A percentile compares a stretch with the other conserved stretches of the same genome.
Conservation (phyloP, 495 filamentous ascomycete species). For the Neurospora sp. region DNA sequence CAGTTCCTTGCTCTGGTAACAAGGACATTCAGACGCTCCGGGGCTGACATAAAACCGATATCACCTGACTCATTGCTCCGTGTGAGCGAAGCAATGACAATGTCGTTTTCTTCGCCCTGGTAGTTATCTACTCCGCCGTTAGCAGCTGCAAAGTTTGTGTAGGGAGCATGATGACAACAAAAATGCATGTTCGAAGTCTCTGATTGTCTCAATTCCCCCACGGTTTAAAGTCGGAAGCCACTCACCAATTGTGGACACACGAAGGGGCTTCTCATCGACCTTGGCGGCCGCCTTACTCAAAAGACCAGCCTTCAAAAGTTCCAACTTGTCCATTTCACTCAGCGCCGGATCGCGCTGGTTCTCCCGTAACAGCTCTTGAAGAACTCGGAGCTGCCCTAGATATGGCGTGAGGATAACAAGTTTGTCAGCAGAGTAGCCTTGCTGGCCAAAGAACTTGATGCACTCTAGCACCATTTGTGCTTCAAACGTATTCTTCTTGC, state of each 20-base stretch:
- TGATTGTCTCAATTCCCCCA: neutral
- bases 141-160: neutral
- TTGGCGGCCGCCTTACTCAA: constrained; percentile 44
- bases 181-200: neutral
- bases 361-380: constrained; percentile 39
- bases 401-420: constrained; percentile 70
- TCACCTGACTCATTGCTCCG: constrained; percentile 54
- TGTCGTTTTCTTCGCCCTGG: constrained; percentile 71
- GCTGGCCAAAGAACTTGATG: constrained; percentile 63
- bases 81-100: constrained; percentile 58
- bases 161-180: neutral
- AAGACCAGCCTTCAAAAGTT: constrained; percentile 51
- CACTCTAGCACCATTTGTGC: constrained; percentile 55
- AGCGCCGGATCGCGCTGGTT: constrained; percentile 46
- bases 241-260: constrained; percentile 57
- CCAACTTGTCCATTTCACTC: constrained; percentile 60
- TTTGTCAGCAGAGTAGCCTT: constrained; percentile 59
- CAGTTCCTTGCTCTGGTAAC: constrained; percentile 58
- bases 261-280: constrained; percentile 39
- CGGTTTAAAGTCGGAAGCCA: neutral
- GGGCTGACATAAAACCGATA: constrained; percentile 65
- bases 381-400: constrained; percentile 52
- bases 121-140: constrained; percentile 50
- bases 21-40: constrained; percentile 62
- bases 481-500: constrained; percentile 60